phyloP scores from a whole-genome alignment of 2,329 filamentous ascomycete genomes.

The Colletotrichum sp. region DNA sequence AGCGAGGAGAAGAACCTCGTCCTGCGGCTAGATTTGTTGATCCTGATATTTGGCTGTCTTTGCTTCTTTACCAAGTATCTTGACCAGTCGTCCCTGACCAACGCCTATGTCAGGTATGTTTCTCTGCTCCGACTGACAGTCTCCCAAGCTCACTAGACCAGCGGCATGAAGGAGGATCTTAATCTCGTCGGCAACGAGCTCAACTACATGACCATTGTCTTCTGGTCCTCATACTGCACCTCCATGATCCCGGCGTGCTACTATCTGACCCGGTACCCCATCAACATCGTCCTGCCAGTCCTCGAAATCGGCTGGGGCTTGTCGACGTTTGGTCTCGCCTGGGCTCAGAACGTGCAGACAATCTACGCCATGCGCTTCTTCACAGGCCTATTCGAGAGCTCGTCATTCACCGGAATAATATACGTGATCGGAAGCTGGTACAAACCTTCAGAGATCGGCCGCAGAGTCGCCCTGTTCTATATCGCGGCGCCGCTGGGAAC shows the following conservation, averaged over 20 bases:
- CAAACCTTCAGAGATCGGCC: constrained; percentile 43
- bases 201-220: constrained; percentile 33
- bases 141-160: constrained; percentile 19
- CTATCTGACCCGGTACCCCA: constrained; percentile 40
- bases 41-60: constrained; percentile 41
- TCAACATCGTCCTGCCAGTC: constrained; percentile 33
- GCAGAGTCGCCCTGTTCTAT: constrained; percentile 54
- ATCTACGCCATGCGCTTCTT: constrained; percentile 49
- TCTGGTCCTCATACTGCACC: constrained; percentile 43
- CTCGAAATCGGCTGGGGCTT: constrained; percentile 36
- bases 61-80: constrained; percentile 46
- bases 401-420: constrained; percentile 28
- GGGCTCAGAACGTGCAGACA: constrained; percentile 34
- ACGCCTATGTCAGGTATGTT: constrained; percentile 38
- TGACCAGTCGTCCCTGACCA: constrained; percentile 40
- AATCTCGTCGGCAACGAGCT: constrained; percentile 37
- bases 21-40: constrained; percentile 40
- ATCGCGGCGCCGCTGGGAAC: constrained; percentile 55
- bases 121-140: neutral
- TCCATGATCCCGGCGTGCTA: constrained; percentile 46
- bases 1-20: constrained; percentile 37
- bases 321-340: constrained; percentile 33
- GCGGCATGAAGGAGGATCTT: constrained; percentile 42
- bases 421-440: constrained; percentile 52
- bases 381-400: constrained; percentile 44